Evolutionary conservation across 2,329 filamentous ascomycete species (phyloP), one percentile per base, ranked within the genome.

Genomic region (Zalaria obscura): DNA sequence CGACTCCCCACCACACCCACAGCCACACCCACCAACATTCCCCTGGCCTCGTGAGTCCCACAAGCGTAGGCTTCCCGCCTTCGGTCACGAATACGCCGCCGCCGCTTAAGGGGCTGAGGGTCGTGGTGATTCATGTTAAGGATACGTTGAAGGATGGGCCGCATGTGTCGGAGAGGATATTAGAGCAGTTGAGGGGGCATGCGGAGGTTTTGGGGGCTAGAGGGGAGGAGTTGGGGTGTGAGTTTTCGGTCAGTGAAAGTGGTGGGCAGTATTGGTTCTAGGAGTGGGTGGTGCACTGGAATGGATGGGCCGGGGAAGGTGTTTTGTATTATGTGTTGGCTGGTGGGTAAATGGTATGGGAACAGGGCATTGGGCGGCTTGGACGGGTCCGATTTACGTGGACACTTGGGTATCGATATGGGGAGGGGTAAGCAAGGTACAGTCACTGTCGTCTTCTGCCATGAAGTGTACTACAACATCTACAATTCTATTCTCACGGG

Each of bases 81-180:
- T 7, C 7, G 29, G 29, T 32, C 7, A 7, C 29, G 29, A 7
- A n/a, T 7, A 18, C 33, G 27, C 41, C 45, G 5, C 55, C 54
- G 38, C 78, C 78, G 5, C 67, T 98, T 4, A 66, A 70, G 40
- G 87, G 86, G 0, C 57, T 96, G 27, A 82, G 78, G 47, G 68
- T 98, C 1, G 78, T 95, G 39, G 76, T 96, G 42, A 96, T 96
- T 32, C 91, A 98, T 56, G 75, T 96, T 54, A 98, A 98, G 59
- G 89, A 96, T 49, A 80, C 74, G 25, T 65, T 95, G 42, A 67
- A 70, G 5, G 87, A 94, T 55, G 84, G 77, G 0, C 75, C 75
- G 26, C 59, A 65, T 38, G 76, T 72, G 2, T 73, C 68, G 31
- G 76, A 84, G 3, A 70, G 63, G 2, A 93, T 96, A 31, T 52